These are phyloP conservation scores for Globisporangium uncinulatum DNA, from an alignment of 352 stramenopile genomes.

Conservation along the genomic window DNA sequence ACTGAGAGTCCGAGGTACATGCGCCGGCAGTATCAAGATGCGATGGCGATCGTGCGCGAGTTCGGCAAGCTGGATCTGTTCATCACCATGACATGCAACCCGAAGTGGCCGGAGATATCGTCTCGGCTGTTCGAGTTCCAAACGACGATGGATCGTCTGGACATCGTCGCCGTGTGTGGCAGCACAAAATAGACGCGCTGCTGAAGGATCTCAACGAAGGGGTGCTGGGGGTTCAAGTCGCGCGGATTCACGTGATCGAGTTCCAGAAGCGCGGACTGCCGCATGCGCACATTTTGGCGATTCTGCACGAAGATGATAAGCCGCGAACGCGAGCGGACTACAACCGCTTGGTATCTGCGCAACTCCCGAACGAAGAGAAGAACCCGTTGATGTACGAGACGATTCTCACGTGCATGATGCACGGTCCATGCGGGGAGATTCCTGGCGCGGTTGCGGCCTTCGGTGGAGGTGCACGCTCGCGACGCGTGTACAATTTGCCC, in stretches of 20 bases:
- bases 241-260: constrained; percentile 31
- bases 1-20: no score
- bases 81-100: no score
- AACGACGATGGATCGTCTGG: neutral
- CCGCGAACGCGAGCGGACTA: neutral
- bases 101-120: neutral
- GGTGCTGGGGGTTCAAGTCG: constrained; percentile 11
- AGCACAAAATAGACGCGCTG: constrained; percentile 19
- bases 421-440: no score
- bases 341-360: no score
- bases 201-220: constrained; percentile 24
- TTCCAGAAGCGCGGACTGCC: constrained; percentile 44
- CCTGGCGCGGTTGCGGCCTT: no score
- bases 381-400: no score
- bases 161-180: neutral
- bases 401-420: no score
- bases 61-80: no score
- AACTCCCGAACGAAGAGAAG: no score
- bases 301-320: constrained; percentile 27
- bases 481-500: neutral
- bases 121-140: neutral
- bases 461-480: no score
- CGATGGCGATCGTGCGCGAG: no score
- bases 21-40: no score
- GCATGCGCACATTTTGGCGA: constrained; percentile 42